phyloP scores from a whole-genome alignment of 75 land plant genomes.

The Larix kaempferi region DNA sequence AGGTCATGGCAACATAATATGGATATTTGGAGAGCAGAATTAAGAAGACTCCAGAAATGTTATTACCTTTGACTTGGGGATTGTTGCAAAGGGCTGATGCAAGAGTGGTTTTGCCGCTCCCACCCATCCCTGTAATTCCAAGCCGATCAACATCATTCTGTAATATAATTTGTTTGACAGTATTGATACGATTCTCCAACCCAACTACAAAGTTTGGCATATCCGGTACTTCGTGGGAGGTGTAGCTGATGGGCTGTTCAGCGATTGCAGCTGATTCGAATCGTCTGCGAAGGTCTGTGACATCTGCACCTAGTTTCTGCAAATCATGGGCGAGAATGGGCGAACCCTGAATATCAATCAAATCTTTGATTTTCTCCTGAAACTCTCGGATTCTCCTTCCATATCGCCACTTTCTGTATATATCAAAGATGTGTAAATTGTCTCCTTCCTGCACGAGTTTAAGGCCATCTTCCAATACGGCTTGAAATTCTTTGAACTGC shows the following conservation, averaged over 20 bases:
- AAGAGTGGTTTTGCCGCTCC: background rate
- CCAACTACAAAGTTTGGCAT: slow-evolving; percentile 3
- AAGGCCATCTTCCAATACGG: background rate
- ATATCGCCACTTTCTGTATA: slow-evolving; percentile 5
- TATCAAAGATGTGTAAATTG: background rate
- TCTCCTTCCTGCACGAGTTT: background rate
- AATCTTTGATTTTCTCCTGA: background rate
- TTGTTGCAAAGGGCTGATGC: background rate
- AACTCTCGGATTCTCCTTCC: background rate
- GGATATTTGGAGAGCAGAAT: too few relatives aligned
- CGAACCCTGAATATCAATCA: background rate
- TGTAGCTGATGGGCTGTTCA: background rate
- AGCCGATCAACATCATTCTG: background rate
- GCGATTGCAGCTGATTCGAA: background rate
- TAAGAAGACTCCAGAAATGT: too few relatives aligned
- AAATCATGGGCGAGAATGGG: background rate
- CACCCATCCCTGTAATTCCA: slow-evolving; percentile 4
- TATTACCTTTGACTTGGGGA: background rate
- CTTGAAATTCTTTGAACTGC: background rate
- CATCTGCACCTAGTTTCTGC: background rate
- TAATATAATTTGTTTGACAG: background rate
- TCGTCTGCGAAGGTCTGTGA: background rate
- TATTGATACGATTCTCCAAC: background rate
- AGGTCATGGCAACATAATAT: too few relatives aligned
- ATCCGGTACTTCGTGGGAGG: background rate